Conservation (phyloP, 495 filamentous ascomycete genomes). For the Trichoderma reesei region DNA sequence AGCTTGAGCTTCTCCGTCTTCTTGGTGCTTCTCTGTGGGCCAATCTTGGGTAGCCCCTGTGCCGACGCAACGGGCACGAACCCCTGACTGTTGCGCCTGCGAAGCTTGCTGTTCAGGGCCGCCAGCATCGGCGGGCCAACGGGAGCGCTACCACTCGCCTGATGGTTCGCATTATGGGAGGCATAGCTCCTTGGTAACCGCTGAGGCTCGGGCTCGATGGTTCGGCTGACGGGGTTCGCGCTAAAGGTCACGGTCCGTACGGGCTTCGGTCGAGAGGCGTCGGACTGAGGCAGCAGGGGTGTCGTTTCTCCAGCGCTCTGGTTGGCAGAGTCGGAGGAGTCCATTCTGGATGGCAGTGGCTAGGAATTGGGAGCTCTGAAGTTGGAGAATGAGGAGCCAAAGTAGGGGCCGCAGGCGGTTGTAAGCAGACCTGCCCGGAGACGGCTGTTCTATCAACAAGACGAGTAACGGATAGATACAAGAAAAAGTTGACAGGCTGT, state of each 20-base stretch:
- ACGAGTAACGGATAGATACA: neutral
- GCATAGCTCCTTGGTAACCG: conserved; percentile 13
- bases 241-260: conserved; percentile 41
- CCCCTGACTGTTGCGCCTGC: conserved; percentile 73
- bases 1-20: conserved; percentile 94
- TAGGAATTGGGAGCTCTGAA: neutral
- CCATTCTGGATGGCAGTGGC: neutral
- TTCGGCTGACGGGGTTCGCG: conserved; percentile 38
- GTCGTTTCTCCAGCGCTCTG: conserved; percentile 18
- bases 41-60: conserved; percentile 61
- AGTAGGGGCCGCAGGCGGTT: neutral
- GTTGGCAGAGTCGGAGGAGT: neutral
- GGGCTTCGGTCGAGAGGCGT: conserved; percentile 23
- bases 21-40: conserved; percentile 88
- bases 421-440: neutral
- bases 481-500: too few species aligned
- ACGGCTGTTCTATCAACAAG: neutral
- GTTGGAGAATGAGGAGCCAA: too few species aligned
- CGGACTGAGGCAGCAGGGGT: conserved; percentile 28
- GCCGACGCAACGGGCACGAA: conserved; percentile 38
- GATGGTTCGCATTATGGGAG: conserved; percentile 5
- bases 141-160: conserved; percentile 19
- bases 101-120: conserved; percentile 75
- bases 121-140: conserved; percentile 62
- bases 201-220: conserved; percentile 33